Base-by-base conservation (phyloP, 805 yeast species). In the Saccharomycopsis fibuligera region DNA sequence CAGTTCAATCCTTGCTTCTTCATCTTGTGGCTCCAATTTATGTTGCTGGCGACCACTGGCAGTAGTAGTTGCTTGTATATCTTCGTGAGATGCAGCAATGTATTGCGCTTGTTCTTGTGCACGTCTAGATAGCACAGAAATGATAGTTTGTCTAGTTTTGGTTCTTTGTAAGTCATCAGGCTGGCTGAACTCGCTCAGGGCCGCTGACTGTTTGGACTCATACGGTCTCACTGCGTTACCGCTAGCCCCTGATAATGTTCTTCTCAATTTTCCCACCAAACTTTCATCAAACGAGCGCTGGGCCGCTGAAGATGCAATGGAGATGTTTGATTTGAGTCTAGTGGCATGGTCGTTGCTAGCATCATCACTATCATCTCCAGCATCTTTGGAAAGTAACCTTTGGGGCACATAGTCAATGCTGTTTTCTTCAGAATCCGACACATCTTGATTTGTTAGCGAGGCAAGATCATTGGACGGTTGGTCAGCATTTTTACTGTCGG, bases 101-200 rank as follows among this genome's bases (percentile, higher is more conserved):
- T 37, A 22, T 6, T 12, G 19, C 41, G 35, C 42, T 17, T 19
- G 35, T 17, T 45, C 35, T 8, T 39, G 16, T 14, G 52, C 52
- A 31, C 52, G 30, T 27, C 17, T n/a, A 12, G 52, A 49, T n/a
- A 49, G 60, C 2, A 67, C 61, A 23, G 60, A 62, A 27, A 70
- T 55, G 36, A 75, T 67, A 1, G 77, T 68, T 31, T 65, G 66
- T 36, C 70, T 60, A 1, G 78, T 73, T 21, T 63, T 62, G 5
- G 68, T 64, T 36, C 80, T 62, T 19, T 58, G 60, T 35, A 74
- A 50, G 24, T 38, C 31, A 14, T 42, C 45, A 22, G 45, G 37
- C 9, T 10, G 17, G n/a, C n/a, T 10, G 6, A 10, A 17, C 5
- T 33, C 37, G 12, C 12, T 29, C 9, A 12, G 9, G 19, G 9